A percentile compares a stretch with the other conserved stretches of the same genome.
Evolutionary conservation across 352 stramenopile species (phyloP).

Genomic region (Globisporangium paroecandrum): DNA sequence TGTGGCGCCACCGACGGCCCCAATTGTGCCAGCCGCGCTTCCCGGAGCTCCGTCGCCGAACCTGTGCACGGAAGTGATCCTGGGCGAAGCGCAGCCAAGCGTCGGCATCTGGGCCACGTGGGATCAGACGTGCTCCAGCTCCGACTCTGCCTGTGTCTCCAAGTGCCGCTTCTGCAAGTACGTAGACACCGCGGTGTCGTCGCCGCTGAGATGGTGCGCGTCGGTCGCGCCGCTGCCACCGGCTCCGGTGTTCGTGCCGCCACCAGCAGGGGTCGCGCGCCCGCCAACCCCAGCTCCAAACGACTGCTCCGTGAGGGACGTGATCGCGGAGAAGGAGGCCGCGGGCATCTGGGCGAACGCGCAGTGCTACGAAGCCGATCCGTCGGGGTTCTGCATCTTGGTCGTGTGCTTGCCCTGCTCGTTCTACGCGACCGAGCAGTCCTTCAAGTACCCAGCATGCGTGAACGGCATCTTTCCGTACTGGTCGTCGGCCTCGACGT

Average conservation of each 20-base stretch:
- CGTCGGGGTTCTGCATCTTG: not conserved
- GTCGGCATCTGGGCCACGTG: constrained; percentile 17
- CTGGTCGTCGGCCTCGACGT: not conserved
- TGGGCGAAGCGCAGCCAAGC: constrained; percentile 3
- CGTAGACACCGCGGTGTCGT: not conserved
- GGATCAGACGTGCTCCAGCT: constrained; percentile 9
- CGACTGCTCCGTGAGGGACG: constrained; percentile 9
- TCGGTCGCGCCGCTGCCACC: constrained; percentile 5
- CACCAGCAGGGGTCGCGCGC: not conserved
- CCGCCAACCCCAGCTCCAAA: constrained; percentile 3
- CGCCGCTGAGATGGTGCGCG: constrained; percentile 9
- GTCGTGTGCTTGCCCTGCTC: constrained; percentile 15
- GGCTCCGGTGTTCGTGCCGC: not conserved
- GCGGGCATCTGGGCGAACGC: constrained; percentile 14
- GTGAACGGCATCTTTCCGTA: constrained; percentile 13
- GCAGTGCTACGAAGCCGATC: constrained; percentile 11
- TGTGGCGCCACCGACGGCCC: not conserved
- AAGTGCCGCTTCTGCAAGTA: constrained; percentile 18
- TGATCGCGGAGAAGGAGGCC: not conserved
- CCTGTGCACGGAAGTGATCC: constrained; percentile 9
- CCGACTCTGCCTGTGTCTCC: constrained; percentile 10
- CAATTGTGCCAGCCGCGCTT: not conserved
- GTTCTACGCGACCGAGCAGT: constrained; percentile 14
- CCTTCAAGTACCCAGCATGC: constrained; percentile 14
- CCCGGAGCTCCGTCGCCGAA: constrained; percentile 5